Evolutionary conservation across 2,329 filamentous ascomycete genomes (phyloP), one percentile per base, ranked within the genome.

Genomic region (Pestalotiopsis sp.): DNA sequence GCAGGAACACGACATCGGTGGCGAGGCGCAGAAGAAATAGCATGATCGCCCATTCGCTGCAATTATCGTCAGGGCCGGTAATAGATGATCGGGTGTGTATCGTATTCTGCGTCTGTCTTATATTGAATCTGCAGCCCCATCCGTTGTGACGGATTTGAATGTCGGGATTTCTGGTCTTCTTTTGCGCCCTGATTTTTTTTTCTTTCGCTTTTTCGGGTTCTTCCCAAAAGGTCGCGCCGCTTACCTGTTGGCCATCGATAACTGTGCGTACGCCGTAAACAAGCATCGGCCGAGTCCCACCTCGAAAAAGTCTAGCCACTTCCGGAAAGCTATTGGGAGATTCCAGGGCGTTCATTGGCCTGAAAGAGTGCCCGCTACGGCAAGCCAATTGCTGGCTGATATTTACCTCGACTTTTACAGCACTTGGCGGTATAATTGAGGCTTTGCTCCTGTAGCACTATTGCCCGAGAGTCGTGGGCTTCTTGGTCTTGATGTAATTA

Each of bases 1-100:
- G 45, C 45, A 62, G 59, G 59, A 62, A 62, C 31, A 62, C 59
- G 59, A 62, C 59, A 39, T 62, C 14, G 23, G 57, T 59, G 57
- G 57, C 57, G 57, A 59, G 25, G 57, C 14, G 23, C 57, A 36
- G 23, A 59, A 20, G 57, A 36, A 20, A 27, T 27, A 27, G 23
- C n/a, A 14, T 59, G 57, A 5, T 27, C 23, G 23, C n/a, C 27
- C 3, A n/a, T 62, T 61, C 17, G 58, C 58, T 61, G 58, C 14
- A 61, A 23, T 36, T 52, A 17, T 52, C 57, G 23, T 59, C 57
- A 27, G 57, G 57, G 4, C 23, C 20, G 11, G 57, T 7, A 17
- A 52, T 52, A 52, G 45, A 52, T 9, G 45, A 52, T 52, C 20
- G 45, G 45, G 20, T 17, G 45, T 52, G 45, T 20, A 52, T 52